Conservation (phyloP, 805 yeast genomes). For the Metschnikowia bowlesiae region DNA sequence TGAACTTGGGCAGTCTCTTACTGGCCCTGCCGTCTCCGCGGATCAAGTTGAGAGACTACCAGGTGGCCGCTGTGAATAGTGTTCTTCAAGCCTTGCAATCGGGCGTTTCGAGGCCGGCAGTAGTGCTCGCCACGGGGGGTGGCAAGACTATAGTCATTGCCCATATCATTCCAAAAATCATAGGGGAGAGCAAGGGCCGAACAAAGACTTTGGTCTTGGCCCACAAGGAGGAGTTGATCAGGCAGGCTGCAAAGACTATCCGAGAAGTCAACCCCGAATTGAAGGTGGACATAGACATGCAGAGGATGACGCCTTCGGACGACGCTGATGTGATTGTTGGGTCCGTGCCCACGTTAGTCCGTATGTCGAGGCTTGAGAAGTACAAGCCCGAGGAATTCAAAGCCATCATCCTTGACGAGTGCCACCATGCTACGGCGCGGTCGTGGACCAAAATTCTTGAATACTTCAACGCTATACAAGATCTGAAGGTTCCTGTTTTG, state of each 20-base stretch:
- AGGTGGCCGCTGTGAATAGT: constrained; percentile 59
- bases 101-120: constrained; percentile 61
- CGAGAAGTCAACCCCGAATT: constrained; percentile 44
- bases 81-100: constrained; percentile 46
- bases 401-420: constrained; percentile 81
- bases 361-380: constrained; percentile 42
- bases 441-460: constrained; percentile 57
- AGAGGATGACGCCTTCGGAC: constrained; percentile 37
- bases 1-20: not conserved
- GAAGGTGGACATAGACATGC: constrained; percentile 68
- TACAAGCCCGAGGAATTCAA: constrained; percentile 61
- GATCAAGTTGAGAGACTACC: constrained; percentile 48
- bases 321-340: constrained; percentile 68
- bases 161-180: constrained; percentile 45
- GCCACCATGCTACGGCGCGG: constrained; percentile 82
- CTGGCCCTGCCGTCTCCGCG: not conserved
- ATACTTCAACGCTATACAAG: constrained; percentile 50
- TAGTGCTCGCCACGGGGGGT: constrained; percentile 89
- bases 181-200: constrained; percentile 17
- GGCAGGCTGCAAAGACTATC: constrained; percentile 60
- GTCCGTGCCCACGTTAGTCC: constrained; percentile 62
- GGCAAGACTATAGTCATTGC: constrained; percentile 86
- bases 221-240: constrained; percentile 74
- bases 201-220: constrained; percentile 59
- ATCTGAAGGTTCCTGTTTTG: constrained; percentile 50